Evolutionary conservation across 1,139 yeast species (phyloP), one percentile per base, ranked within the genome.

Genomic region (Taphrina deformans): DNA sequence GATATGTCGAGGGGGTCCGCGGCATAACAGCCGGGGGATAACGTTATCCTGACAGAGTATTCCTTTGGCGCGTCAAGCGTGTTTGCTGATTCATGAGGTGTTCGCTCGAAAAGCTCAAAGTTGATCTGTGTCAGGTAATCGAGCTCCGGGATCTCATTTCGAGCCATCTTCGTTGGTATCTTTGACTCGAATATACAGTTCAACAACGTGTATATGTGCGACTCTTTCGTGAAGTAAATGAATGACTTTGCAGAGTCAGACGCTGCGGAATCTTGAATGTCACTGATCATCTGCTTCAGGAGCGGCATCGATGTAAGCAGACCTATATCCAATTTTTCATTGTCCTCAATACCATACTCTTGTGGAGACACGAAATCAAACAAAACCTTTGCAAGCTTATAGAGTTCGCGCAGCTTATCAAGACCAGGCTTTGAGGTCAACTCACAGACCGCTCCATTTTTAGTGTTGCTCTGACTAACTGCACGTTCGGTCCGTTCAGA

Each of bases 331-430:
- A 95, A 81, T 74, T 95, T 95, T 75, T 95, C 99, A 73, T 88
- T 89, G 73, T 91, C 96, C 70, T 92, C 92, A 70, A 95, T 95
- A 69, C 99, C 99, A 74, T 95, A 95, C 74, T 95, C 99, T 76
- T 95, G 98, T 12, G 99, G 99, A 76, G 99, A 93, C 63, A 95
- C 91, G 73, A 93, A 93, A 55, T 95, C 99, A 77, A 95, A 95
- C 69, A 95, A 78, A 3, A 95, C 97, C 75, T 95, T 95, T 0
- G 97, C 89, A 65, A 95, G 80, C 69, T 93, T 81, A 75, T 92
- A 95, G 66, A 95, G 80, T 73, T 95, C 99, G 71, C 98, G 82
- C 67, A 95, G 80, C 58, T 69, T 69, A 38, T 46, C 66, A 33
- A 65, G 59, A 29, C 55, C 62, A 14, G 56, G 69, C 44, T 65